Evolutionary conservation across 495 filamentous ascomycete genomes (phyloP).

Genomic region (Glutinoglossum americanum): DNA sequence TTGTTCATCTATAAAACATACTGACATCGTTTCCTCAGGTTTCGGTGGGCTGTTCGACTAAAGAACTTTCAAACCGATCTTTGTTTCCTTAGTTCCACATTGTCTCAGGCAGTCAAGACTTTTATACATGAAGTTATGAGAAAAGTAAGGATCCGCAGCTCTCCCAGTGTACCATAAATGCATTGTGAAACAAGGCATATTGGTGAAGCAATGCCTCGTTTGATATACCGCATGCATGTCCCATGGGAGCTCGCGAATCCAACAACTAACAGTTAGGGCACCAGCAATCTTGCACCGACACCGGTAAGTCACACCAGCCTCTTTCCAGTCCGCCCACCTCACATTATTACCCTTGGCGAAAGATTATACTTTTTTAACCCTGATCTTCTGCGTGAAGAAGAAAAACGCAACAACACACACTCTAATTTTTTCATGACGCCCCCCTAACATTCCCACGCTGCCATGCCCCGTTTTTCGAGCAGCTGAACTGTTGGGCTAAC

Average conservation of each 20-base stretch:
- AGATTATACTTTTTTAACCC: constrained; percentile 40
- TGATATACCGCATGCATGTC: too few relatives aligned
- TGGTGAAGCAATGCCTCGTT: neutral
- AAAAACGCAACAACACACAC: constrained; percentile 30
- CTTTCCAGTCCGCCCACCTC: neutral
- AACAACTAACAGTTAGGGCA: neutral
- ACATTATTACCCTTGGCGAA: constrained; percentile 10
- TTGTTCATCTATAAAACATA: neutral
- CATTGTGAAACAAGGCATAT: neutral
- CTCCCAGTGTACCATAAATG: neutral
- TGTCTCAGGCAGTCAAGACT: neutral
- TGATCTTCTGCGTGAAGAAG: constrained; percentile 25
- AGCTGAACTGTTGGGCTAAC: neutral
- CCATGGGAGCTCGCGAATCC: neutral
- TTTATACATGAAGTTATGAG: neutral
- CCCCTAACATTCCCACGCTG: neutral
- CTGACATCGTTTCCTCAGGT: constrained; percentile 1
- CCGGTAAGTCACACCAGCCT: neutral
- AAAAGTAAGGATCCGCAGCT: neutral
- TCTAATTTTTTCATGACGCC: constrained; percentile 45
- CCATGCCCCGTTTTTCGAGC: neutral
- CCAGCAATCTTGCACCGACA: neutral
- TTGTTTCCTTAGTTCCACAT: neutral
- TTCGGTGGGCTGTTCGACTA: constrained; percentile 54
- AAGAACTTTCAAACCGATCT: neutral